Evolutionary conservation across 208 protist genomes (phyloP).

Genomic region (Leishmania mexicana): DNA sequence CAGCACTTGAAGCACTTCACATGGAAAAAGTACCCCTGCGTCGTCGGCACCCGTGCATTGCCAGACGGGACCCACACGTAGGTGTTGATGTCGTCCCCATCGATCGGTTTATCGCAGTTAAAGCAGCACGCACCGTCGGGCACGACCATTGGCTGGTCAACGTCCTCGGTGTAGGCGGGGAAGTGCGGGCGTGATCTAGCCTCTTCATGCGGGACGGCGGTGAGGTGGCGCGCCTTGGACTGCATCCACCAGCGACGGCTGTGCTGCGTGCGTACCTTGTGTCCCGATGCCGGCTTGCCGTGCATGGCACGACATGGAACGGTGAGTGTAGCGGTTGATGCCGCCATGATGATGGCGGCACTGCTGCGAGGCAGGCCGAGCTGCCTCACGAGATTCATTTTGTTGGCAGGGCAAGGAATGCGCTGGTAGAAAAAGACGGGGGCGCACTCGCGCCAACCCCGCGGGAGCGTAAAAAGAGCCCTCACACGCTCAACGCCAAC

Average conservation of each 20-base stretch:
- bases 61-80: conserved; percentile 90
- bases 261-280: conserved; percentile 92
- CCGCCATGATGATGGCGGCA: not conserved
- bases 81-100: conserved; percentile 71
- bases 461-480: not conserved
- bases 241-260: conserved; percentile 88
- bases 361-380: conserved; percentile 1
- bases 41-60: conserved; percentile 82
- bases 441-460: too few species aligned
- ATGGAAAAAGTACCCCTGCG: conserved; percentile 92
- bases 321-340: conserved; percentile 7
- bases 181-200: conserved; percentile 77
- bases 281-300: conserved; percentile 83
- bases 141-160: conserved; percentile 82
- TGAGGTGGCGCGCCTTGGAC: conserved; percentile 88
- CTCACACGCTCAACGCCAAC: not conserved
- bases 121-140: conserved; percentile 79
- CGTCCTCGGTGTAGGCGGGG: conserved; percentile 86
- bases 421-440: not conserved
- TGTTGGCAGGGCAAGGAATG: not conserved
- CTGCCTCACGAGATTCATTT: conserved; percentile 18
- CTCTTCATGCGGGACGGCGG: conserved; percentile 83
- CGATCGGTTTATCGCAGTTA: conserved; percentile 81
- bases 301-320: conserved; percentile 56
- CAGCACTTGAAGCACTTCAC: conserved; percentile 91